Conservation (phyloP, 2,329 filamentous ascomycete species). For the Fusarium sp. region DNA sequence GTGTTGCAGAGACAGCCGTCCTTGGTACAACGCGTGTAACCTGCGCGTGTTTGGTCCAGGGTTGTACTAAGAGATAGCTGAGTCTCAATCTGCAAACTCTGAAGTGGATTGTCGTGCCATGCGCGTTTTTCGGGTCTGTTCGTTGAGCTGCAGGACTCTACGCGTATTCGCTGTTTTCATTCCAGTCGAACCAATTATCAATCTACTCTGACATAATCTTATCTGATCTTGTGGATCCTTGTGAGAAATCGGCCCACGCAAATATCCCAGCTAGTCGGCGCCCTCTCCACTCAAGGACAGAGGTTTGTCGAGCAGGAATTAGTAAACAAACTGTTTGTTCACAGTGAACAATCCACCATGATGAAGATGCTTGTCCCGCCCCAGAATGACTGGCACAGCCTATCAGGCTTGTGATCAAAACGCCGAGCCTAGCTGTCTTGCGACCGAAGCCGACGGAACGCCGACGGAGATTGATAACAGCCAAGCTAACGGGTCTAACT, state of each 20-base stretch:
- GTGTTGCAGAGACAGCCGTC: neutral
- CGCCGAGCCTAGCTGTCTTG: neutral
- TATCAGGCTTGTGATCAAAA: neutral
- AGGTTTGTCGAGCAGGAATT: neutral
- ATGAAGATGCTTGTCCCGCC: accelerated
- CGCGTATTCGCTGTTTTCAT: neutral
- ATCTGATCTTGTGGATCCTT: neutral
- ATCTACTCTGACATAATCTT: neutral
- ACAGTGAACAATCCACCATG: neutral
- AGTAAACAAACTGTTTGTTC: neutral
- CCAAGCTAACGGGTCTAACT: neutral
- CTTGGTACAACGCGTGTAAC: no score
- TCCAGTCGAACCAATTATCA: neutral
- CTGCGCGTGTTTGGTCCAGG: accelerated
- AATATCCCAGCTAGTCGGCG: neutral
- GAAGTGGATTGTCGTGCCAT: neutral
- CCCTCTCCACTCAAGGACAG: neutral
- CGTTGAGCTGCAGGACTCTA: neutral
- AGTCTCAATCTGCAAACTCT: no score
- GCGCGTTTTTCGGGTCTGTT: no score
- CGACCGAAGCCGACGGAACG: neutral
- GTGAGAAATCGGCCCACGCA: neutral
- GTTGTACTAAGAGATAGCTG: accelerated
- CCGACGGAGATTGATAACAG: neutral
- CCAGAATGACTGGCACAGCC: neutral